Evolutionary conservation across 1,139 yeast species (phyloP).

Genomic region (Yamadazyma siamensis): DNA sequence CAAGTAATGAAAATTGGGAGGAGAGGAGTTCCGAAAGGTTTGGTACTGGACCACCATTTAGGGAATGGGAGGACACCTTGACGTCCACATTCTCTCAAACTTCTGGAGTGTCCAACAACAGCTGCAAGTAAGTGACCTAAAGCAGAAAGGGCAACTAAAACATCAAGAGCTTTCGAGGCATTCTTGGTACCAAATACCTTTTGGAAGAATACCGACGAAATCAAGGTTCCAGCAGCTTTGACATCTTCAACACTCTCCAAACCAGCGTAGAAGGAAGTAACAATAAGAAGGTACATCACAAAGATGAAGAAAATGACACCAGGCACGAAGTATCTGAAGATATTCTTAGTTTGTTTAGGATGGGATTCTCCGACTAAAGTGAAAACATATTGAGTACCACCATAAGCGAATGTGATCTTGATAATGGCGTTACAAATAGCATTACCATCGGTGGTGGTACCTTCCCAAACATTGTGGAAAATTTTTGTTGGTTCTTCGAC

Average conservation of each 20-base stretch:
- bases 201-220: too few relatives aligned
- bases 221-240: too few relatives aligned
- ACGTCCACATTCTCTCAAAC: conserved; percentile 45
- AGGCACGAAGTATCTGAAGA: too few relatives aligned
- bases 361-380: conserved; percentile 41
- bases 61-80: conserved; percentile 46
- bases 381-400: conserved; percentile 38
- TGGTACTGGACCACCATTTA: conserved; percentile 35
- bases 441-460: conserved; percentile 39
- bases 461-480: conserved; percentile 37
- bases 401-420: conserved; percentile 40
- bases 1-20: conserved; percentile 36
- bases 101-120: conserved; percentile 40
- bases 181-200: too few relatives aligned
- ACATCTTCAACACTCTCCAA: too few relatives aligned
- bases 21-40: conserved; percentile 42
- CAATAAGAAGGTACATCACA: too few relatives aligned
- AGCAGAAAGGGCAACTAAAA: too few relatives aligned
- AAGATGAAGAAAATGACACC: too few relatives aligned
- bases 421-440: conserved; percentile 40
- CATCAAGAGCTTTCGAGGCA: too few relatives aligned
- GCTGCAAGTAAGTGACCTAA: too few relatives aligned
- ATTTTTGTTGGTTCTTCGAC: conserved; percentile 28
- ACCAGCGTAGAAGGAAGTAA: too few relatives aligned
- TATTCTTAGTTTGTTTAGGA: too few relatives aligned